These are phyloP conservation scores for Cyanidium caldarium DNA, from an alignment of 23 red algal species.

Conservation along the genomic window DNA sequence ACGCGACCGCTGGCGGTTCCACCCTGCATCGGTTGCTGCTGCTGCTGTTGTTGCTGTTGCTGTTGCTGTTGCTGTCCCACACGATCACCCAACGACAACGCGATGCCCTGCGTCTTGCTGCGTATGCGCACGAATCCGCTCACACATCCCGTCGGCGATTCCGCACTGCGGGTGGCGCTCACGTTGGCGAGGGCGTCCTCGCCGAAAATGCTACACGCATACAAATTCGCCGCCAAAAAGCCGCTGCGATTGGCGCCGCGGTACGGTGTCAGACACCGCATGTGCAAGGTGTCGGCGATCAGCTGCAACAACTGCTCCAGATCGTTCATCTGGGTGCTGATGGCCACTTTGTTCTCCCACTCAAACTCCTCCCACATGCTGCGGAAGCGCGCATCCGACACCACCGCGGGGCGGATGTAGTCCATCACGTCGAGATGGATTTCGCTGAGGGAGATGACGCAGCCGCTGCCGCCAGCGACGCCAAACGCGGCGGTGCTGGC, in stretches of 20 bases:
- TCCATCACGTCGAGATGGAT: conserved; percentile 99
- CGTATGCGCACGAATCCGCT: conserved; percentile 86
- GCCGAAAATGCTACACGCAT: conserved; percentile 77
- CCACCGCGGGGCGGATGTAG: conserved; percentile 71
- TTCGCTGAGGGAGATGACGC: conserved; percentile 80
- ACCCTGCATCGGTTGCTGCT: too few species aligned
- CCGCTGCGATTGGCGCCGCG: conserved; percentile 66
- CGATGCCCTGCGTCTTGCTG: conserved; percentile 92
- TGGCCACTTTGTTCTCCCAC: conserved; percentile 95
- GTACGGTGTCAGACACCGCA: conserved; percentile 72
- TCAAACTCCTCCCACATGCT: conserved; percentile 97
- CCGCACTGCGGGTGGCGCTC: conserved; percentile 38
- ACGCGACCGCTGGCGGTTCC: too few species aligned
- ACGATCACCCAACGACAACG: conserved; percentile 67
- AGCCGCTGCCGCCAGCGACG: conserved; percentile 11
- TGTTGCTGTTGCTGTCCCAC: neutral
- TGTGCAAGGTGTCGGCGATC: conserved; percentile 73
- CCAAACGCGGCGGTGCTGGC: conserved; percentile 14
- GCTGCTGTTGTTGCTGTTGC: too few species aligned
- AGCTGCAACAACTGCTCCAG: conserved; percentile 53
- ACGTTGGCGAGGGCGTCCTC: conserved; percentile 91
- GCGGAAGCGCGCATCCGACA: conserved; percentile 69
- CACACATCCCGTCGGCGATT: conserved; percentile 58
- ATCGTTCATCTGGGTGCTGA: conserved; percentile 35
- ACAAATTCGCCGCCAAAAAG: conserved; percentile 88